phyloP scores from a whole-genome alignment of 2,329 filamentous ascomycete genomes.

The Paecilomyces variotii region DNA sequence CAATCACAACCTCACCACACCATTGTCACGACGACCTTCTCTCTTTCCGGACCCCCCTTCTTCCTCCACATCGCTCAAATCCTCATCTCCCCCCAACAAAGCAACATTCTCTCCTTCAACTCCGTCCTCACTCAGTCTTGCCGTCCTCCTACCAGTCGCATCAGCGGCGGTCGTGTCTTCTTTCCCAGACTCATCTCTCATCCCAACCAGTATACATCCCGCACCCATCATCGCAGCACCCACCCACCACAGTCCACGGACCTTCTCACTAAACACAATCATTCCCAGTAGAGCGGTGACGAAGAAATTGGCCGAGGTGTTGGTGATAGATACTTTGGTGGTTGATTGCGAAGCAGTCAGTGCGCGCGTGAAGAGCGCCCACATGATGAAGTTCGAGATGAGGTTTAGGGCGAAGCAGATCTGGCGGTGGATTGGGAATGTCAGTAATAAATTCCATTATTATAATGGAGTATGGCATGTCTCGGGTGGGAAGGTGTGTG shows the following conservation, averaged over 20 bases:
- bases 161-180: constrained; percentile 1
- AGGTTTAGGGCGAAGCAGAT: constrained; percentile 55
- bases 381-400: constrained; percentile 57
- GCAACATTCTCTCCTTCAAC: constrained; percentile 2
- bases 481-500: neutral
- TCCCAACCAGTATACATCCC: constrained; percentile 56
- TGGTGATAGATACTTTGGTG: constrained; percentile 56
- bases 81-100: constrained; percentile 2
- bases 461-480: too few relatives aligned
- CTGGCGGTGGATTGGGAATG: constrained; percentile 19
- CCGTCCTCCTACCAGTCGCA: neutral
- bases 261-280: constrained; percentile 49
- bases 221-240: constrained; percentile 52
- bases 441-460: too few relatives aligned
- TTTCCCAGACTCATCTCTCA: constrained; percentile 41
- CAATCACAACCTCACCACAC: constrained; percentile 2
- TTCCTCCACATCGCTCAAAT: constrained; percentile 4
- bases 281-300: constrained; percentile 52
- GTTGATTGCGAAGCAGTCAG: constrained; percentile 53
- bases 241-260: constrained; percentile 54
- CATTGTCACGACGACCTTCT: constrained; percentile 2
- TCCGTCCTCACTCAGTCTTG: constrained; percentile 5
- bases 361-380: constrained; percentile 56
- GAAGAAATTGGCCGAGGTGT: constrained; percentile 57
- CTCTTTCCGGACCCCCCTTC: constrained; percentile 3